phyloP scores from a whole-genome alignment of 805 yeast genomes.

The Sugiyamaella boreocaroliniensis region DNA sequence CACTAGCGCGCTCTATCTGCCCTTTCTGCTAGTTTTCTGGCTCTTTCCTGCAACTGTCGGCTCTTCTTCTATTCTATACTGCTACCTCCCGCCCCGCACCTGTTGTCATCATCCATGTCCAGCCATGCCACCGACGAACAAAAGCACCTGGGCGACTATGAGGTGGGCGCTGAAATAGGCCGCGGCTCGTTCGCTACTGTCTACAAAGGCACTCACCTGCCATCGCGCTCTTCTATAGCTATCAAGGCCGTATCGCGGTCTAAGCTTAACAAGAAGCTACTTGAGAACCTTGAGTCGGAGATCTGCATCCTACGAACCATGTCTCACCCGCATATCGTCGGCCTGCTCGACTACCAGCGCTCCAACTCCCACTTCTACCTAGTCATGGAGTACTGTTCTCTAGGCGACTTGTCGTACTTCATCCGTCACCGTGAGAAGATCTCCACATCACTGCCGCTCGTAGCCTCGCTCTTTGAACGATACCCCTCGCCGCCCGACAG shows the following conservation, averaged over 20 bases:
- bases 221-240: slow-evolving; percentile 57
- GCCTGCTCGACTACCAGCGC: slow-evolving; percentile 73
- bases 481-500: slow-evolving; percentile 75
- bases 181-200: slow-evolving; percentile 95
- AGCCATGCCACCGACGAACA: neutral
- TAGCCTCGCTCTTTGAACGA: slow-evolving; percentile 65
- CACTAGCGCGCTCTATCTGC: neutral
- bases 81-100: neutral
- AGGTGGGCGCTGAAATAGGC: slow-evolving; percentile 80
- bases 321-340: slow-evolving; percentile 90
- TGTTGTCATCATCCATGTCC: neutral
- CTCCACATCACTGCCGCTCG: slow-evolving; percentile 66
- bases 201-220: slow-evolving; percentile 65
- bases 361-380: slow-evolving; percentile 72
- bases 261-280: slow-evolving; percentile 74
- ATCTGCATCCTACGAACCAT: slow-evolving; percentile 80
- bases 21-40: too few species aligned
- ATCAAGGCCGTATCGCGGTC: slow-evolving; percentile 81
- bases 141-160: slow-evolving; percentile 29
- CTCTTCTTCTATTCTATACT: neutral
- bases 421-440: slow-evolving; percentile 71
- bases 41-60: too few species aligned
- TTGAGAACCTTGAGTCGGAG: slow-evolving; percentile 89
- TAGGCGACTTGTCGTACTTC: slow-evolving; percentile 88
- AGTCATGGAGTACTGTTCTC: slow-evolving; percentile 93